Evolutionary conservation across 2,329 filamentous ascomycete species (phyloP).

Genomic region (Colletotrichum spaethianum): DNA sequence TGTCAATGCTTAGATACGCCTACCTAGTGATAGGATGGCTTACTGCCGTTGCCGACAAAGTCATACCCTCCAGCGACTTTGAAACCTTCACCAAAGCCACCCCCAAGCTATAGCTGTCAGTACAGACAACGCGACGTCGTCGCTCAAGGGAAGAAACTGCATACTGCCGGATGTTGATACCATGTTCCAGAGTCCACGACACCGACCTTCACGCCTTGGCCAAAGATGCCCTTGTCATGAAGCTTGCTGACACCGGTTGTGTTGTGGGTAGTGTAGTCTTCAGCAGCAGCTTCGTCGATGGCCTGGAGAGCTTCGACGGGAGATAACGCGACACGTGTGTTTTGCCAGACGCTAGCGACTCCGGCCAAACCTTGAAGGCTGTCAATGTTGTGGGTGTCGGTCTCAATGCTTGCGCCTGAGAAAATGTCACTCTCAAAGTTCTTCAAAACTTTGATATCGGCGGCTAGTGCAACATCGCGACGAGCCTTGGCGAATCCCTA

Average conservation of each 20-base stretch:
- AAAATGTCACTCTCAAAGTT: slow-evolving; percentile 49
- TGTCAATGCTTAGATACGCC: slow-evolving; percentile 26
- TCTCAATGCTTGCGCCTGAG: slow-evolving; percentile 52
- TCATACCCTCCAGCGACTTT: slow-evolving; percentile 61
- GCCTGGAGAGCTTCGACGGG: slow-evolving; percentile 12
- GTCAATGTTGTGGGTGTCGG: slow-evolving; percentile 51
- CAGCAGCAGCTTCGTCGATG: slow-evolving; percentile 42
- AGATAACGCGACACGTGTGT: slow-evolving; percentile 19
- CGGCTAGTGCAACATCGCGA: slow-evolving; percentile 14
- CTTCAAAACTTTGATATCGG: slow-evolving; percentile 35
- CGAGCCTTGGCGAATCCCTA: slow-evolving; percentile 36
- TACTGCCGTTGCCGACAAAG: slow-evolving; percentile 56
- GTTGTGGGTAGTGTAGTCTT: slow-evolving; percentile 53
- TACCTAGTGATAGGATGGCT: slow-evolving; percentile 42
- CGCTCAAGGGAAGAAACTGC: neutral
- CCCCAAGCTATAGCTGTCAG: slow-evolving; percentile 54
- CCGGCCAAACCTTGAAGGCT: slow-evolving; percentile 50
- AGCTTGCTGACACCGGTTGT: slow-evolving; percentile 57
- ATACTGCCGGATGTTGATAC: slow-evolving; percentile 55
- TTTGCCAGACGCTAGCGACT: slow-evolving; percentile 55
- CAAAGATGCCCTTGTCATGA: slow-evolving; percentile 53
- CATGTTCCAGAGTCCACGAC: slow-evolving; percentile 58
- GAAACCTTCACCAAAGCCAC: slow-evolving; percentile 61
- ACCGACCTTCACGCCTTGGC: slow-evolving; percentile 55
- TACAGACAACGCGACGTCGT: neutral